Percentiles rank a stretch among this genome's conserved stretches.
These are phyloP conservation scores for Linderniella brevidens DNA, from an alignment of 257 asterid species.

Conservation along the genomic window DNA sequence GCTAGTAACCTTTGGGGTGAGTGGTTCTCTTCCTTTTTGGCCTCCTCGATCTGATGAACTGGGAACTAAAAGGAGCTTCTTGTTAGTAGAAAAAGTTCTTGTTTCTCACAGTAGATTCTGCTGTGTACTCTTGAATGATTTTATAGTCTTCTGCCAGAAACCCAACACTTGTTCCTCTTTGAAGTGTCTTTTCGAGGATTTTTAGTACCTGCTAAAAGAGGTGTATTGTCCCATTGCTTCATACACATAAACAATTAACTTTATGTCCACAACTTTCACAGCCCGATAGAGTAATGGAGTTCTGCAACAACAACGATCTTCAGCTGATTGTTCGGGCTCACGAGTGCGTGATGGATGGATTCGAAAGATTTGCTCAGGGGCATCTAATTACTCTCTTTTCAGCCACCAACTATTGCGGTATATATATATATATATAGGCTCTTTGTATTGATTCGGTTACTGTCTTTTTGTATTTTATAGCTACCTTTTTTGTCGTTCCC, in stretches of 20 bases:
- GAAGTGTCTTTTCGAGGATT: no score
- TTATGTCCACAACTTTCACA: conserved; percentile 14
- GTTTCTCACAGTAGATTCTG: no score
- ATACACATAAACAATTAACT: no score
- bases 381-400: conserved; percentile 90
- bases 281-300: conserved; percentile 99
- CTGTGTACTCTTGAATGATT: no score
- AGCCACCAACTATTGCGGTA: conserved; percentile 97
- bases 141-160: no score
- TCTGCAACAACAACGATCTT: conserved; percentile 82
- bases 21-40: conserved; percentile 16
- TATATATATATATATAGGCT: conserved; percentile 8
- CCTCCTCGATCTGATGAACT: not conserved
- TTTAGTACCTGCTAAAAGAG: no score
- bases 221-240: no score
- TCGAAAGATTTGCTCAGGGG: conserved; percentile 98
- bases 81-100: no score
- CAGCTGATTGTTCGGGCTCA: conserved; percentile 92
- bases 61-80: no score
- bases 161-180: no score
- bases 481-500: not conserved
- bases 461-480: no score
- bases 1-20: conserved; percentile 95
- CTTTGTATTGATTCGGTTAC: no score
- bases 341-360: conserved; percentile 99